Evolutionary conservation across 805 yeast species (phyloP).

Genomic region (Starmera amethionina): DNA sequence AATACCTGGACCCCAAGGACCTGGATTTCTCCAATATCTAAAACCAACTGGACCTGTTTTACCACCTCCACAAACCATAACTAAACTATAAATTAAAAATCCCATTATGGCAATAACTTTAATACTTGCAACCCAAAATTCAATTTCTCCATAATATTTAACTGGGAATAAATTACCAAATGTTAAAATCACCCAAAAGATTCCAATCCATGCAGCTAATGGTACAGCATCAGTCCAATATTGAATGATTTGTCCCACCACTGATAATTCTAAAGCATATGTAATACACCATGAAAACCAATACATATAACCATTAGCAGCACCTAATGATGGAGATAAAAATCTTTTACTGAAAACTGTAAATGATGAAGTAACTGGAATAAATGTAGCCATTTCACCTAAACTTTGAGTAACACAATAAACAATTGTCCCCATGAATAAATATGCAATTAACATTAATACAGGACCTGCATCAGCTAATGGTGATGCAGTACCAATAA

Average conservation of each 20-base stretch:
- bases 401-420: constrained; percentile 59
- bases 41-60: constrained; percentile 62
- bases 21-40: constrained; percentile 75
- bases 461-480: constrained; percentile 58
- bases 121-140: constrained; percentile 62
- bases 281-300: constrained; percentile 77
- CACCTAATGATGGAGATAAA: constrained; percentile 63
- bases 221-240: constrained; percentile 68
- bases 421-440: constrained; percentile 58
- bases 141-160: constrained; percentile 61
- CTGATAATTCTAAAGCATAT: constrained; percentile 63
- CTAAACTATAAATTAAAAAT: constrained; percentile 54
- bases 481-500: constrained; percentile 54
- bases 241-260: constrained; percentile 54
- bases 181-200: constrained; percentile 50
- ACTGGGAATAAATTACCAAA: constrained; percentile 56
- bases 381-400: constrained; percentile 76
- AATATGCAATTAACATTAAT: constrained; percentile 50
- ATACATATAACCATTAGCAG: constrained; percentile 62
- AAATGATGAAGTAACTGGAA: constrained; percentile 59
- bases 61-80: constrained; percentile 74
- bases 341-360: constrained; percentile 62
- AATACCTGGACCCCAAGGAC: constrained; percentile 58
- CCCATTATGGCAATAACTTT: constrained; percentile 64
- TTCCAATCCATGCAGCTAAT: constrained; percentile 60